Conservation (phyloP, 768 basidiomycete species). For the Hypholoma sublateritium region DNA sequence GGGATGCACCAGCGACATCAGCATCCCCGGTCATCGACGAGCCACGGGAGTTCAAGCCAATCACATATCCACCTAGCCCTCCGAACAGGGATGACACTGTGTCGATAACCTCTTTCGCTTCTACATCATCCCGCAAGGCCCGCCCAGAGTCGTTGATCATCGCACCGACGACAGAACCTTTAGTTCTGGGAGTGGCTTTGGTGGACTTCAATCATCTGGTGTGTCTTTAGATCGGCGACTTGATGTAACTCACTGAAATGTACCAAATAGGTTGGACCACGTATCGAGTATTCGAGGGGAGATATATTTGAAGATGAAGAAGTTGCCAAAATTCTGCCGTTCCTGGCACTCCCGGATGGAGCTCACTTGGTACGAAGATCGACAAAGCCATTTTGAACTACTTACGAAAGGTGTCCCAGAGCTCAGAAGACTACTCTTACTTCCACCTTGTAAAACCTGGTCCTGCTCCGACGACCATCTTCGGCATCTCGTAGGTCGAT, state of each 20-base stretch:
- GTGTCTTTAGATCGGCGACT: conserved; percentile 22
- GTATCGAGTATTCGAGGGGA: conserved; percentile 81
- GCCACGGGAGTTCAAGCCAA: conserved; percentile 26
- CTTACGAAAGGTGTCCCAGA: conserved; percentile 38
- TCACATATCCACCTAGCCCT: conserved; percentile 63
- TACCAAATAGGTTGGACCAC: conserved; percentile 75
- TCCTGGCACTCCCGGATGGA: conserved; percentile 95
- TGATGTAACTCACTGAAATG: background rate
- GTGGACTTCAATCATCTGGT: conserved; percentile 96
- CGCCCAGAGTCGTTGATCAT: conserved; percentile 79
- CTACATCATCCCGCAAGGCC: conserved; percentile 65
- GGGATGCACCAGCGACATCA: conserved; percentile 52
- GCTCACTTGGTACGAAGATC: conserved; percentile 77
- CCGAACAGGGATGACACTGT: conserved; percentile 46
- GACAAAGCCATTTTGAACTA: background rate
- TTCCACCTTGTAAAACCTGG: conserved; percentile 85
- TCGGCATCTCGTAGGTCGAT: conserved; percentile 86
- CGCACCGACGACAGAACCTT: conserved; percentile 53
- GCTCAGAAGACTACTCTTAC: conserved; percentile 93
- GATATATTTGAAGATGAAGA: conserved; percentile 85
- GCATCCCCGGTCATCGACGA: conserved; percentile 46
- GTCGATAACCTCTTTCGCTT: conserved; percentile 63
- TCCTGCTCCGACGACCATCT: conserved; percentile 76
- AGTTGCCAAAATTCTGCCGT: conserved; percentile 82
- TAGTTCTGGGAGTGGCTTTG: conserved; percentile 86